Evolutionary conservation across 1,284 basidiomycete species (phyloP).

Genomic region (Ganoderma lucidum): DNA sequence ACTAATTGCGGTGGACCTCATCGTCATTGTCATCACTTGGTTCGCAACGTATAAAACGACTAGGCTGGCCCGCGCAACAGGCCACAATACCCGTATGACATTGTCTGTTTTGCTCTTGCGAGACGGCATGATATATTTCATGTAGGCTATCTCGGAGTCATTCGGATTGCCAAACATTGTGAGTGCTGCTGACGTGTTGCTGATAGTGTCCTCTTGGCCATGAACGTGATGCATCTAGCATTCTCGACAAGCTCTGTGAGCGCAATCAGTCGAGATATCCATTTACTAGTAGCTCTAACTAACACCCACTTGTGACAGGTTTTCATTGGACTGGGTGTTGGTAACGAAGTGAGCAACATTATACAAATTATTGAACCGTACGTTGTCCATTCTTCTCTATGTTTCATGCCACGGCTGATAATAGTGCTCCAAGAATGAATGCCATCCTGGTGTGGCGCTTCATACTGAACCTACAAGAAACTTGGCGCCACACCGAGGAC

Average conservation of each 20-base stretch:
- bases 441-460: conserved; percentile 13
- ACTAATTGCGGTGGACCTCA: conserved; percentile 10
- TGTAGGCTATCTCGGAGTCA: background rate
- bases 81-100: background rate
- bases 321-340: background rate
- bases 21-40: conserved; percentile 12
- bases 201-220: conserved; percentile 1
- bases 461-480: conserved; percentile 11
- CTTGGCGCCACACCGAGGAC: background rate
- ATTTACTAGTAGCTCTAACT: background rate
- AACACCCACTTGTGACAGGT: background rate
- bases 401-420: background rate
- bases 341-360: conserved; percentile 2
- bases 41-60: conserved; percentile 7
- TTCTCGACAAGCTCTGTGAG: conserved; percentile 9
- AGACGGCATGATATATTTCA: conserved; percentile 14
- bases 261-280: background rate
- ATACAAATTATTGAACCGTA: conserved; percentile 9
- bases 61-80: background rate
- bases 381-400: background rate
- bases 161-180: background rate
- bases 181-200: background rate
- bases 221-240: conserved; percentile 11
- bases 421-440: background rate
- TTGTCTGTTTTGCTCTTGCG: conserved; percentile 5